Conservation (phyloP, 768 basidiomycete genomes). For the Cyclocybe aegerita region DNA sequence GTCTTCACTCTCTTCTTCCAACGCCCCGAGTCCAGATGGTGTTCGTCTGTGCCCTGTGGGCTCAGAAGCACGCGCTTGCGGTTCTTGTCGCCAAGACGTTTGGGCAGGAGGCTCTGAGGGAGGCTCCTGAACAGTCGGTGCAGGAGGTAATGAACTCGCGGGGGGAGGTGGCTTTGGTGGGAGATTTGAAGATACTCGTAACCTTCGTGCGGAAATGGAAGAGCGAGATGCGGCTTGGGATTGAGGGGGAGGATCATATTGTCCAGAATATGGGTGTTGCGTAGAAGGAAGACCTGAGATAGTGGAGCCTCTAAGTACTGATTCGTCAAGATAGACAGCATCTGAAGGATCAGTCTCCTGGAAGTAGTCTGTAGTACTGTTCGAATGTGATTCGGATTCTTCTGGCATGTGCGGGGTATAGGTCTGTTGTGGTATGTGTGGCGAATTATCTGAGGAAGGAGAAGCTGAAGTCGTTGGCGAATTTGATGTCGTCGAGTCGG, state of each 20-base stretch:
- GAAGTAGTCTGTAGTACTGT: too few species aligned
- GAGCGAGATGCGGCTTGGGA: constrained; percentile 29
- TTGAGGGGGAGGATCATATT: constrained; percentile 37
- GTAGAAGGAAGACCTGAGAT: constrained; percentile 31
- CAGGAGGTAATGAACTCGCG: constrained; percentile 56
- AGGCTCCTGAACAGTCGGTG: constrained; percentile 39
- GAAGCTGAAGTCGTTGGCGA: constrained; percentile 49
- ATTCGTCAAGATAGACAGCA: constrained; percentile 43
- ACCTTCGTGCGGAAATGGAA: constrained; percentile 40
- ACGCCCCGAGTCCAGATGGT: constrained; percentile 57
- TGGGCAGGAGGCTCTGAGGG: constrained; percentile 26
- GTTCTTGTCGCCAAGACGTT: constrained; percentile 24
- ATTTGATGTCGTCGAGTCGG: constrained; percentile 50
- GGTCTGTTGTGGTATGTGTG: constrained; percentile 33
- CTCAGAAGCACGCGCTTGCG: constrained; percentile 34
- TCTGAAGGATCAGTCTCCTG: constrained; percentile 6
- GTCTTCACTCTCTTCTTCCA: constrained; percentile 62
- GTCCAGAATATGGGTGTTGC: constrained; percentile 55
- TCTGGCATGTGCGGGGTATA: constrained; percentile 39
- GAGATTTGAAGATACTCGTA: constrained; percentile 55
- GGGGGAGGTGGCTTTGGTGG: constrained; percentile 71
- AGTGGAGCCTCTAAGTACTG: constrained; percentile 26
- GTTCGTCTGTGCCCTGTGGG: constrained; percentile 32
- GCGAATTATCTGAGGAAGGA: constrained; percentile 48
- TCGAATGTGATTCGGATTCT: constrained; percentile 15